phyloP scores from a whole-genome alignment of 2,329 filamentous ascomycete species.

The Aschersonia sp. region DNA sequence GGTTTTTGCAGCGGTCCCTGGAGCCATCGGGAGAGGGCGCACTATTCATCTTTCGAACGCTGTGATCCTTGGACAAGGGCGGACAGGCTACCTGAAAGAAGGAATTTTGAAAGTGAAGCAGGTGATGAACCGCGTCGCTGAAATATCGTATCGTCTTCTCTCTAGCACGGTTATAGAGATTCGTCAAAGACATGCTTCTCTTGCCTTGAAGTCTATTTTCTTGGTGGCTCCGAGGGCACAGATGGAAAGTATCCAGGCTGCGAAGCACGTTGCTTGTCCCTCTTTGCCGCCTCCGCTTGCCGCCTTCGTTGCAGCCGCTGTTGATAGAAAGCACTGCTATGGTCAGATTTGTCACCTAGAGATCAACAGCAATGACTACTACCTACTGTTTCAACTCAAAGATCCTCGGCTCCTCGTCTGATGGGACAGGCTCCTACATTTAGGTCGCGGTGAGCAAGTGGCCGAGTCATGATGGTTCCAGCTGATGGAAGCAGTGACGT shows the following conservation, averaged over 20 bases:
- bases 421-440: constrained; percentile 6
- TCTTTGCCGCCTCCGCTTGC: constrained; percentile 41
- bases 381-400: constrained; percentile 69
- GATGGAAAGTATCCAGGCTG: constrained; percentile 74
- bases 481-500: neutral
- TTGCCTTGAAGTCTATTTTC: constrained; percentile 7
- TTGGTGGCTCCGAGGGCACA: constrained; percentile 52
- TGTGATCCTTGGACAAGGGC: no score
- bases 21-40: no score
- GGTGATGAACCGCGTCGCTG: no score
- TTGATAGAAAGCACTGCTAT: constrained; percentile 63
- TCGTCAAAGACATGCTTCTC: no score
- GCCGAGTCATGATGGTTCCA: neutral
- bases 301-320: constrained; percentile 64
- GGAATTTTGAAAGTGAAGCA: no score
- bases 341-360: neutral
- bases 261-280: constrained; percentile 66
- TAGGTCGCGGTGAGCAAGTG: neutral
- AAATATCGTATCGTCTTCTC: no score
- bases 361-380: neutral
- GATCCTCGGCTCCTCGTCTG: constrained; percentile 59
- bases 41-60: no score
- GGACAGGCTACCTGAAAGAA: no score
- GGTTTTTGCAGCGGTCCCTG: no score
- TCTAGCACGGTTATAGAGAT: no score